Evolutionary conservation across 2,329 filamentous ascomycete species (phyloP), one percentile per base, ranked within the genome.

Genomic region (Chrysoporthe austroafricana): DNA sequence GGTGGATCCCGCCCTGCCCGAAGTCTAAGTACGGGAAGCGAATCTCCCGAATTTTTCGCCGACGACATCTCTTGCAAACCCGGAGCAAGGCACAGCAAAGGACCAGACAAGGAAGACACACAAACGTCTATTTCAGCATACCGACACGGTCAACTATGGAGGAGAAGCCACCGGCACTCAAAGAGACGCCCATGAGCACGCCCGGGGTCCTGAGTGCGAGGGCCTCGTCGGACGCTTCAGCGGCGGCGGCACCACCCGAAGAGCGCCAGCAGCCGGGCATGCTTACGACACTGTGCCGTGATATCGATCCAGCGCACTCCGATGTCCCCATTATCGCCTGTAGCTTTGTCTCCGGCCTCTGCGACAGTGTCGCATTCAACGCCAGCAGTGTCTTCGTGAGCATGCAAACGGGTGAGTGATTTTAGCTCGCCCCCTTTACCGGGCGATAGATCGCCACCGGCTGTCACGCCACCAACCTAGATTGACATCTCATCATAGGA

Each of bases 281-380:
- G 42, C 54, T 72, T 21, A 16, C 70, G 36, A 58, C 52, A n/a
- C 58, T 74, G 1, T 62, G 64, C 58, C 66, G 70, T n/a, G 73
- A 74, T 26, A 67, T 74, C 46, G 64, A 66, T 54, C 68, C 70
- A 1, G 44, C 56, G 6, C 66, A 72, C 64, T 72, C 79, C 21
- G 78, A 79, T 66, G 59, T 79, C 14, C 78, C 78, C 21, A 66
- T 85, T 74, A 71, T 84, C 72, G 70, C 75, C 66, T 79, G 79
- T 76, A 76, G 77, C 71, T 73, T 77, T 39, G 72, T 81, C 13
- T 79, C 78, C 1, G 80, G 79, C 0, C 71, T 82, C 52, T 79
- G 78, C 70, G 80, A 82, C 72, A 77, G 77, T 68, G 77, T 78
- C 26, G 75, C 78, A 26, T 80, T 81, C 73, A 80, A 79, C 68